Conservation (phyloP, 495 filamentous ascomycete species). For the Penicillium manginii region DNA sequence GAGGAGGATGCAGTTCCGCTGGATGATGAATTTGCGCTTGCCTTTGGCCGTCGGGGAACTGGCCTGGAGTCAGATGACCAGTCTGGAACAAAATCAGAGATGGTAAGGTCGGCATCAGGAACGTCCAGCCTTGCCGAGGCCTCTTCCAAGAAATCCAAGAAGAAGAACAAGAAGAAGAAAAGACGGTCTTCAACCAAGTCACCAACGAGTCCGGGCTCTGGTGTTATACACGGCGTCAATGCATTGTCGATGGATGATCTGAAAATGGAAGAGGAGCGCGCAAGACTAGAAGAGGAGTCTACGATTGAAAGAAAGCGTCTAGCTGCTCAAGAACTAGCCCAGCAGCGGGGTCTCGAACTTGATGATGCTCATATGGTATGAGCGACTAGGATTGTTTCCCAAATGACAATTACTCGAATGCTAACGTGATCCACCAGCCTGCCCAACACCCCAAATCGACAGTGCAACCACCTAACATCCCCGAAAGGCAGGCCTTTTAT, state of each 20-base stretch:
- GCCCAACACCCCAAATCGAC: not conserved
- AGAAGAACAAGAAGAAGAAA: constrained; percentile 38
- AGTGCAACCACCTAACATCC: constrained; percentile 17
- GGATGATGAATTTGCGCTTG: constrained; percentile 89
- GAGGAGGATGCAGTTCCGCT: constrained; percentile 90
- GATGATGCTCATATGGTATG: constrained; percentile 18
- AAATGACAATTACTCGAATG: not conserved
- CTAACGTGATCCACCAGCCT: constrained; percentile 16
- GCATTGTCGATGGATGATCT: constrained; percentile 70
- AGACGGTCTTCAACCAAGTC: constrained; percentile 34
- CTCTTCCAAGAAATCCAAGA: constrained; percentile 51
- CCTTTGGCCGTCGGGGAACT: constrained; percentile 68
- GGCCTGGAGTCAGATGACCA: constrained; percentile 66
- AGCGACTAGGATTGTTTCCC: not conserved
- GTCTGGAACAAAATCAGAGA: constrained; percentile 69
- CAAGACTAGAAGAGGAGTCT: constrained; percentile 69
- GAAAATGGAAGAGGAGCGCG: constrained; percentile 73
- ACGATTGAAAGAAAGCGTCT: constrained; percentile 69
- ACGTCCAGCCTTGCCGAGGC: constrained; percentile 55
- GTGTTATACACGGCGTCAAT: constrained; percentile 30
- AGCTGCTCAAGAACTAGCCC: constrained; percentile 73
- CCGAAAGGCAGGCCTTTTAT: constrained; percentile 11
- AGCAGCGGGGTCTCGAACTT: constrained; percentile 63
- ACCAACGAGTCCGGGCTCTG: constrained; percentile 25
- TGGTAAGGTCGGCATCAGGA: constrained; percentile 60